Percentiles rank a stretch among this genome's conserved stretches.
phyloP scores from a whole-genome alignment of 1,284 basidiomycete genomes.

The Irpex sp. region DNA sequence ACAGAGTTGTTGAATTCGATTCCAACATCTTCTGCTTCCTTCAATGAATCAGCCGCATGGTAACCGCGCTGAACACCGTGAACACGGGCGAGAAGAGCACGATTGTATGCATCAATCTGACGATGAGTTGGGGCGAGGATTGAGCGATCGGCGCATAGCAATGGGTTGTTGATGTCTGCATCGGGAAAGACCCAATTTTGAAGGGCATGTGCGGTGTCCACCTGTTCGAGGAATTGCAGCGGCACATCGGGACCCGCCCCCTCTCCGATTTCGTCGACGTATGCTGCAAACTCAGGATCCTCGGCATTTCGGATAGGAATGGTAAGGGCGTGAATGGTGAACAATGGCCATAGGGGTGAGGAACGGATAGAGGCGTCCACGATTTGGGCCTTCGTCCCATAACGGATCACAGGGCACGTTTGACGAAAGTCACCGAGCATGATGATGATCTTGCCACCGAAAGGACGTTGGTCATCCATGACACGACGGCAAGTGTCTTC shows the following conservation, averaged over 20 bases:
- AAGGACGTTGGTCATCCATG: conserved; percentile 18
- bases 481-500: conserved; percentile 16
- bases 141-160: too few relatives aligned
- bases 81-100: too few relatives aligned
- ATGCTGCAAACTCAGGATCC: conserved; percentile 32
- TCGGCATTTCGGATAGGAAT: conserved; percentile 34
- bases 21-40: too few relatives aligned
- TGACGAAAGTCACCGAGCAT: conserved; percentile 37
- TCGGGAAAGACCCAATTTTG: conserved; percentile 10
- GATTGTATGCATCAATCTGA: too few relatives aligned
- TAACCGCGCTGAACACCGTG: too few relatives aligned
- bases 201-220: conserved; percentile 16
- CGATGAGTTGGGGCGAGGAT: too few relatives aligned
- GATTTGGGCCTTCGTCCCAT: conserved; percentile 26
- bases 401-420: conserved; percentile 32
- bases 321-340: conserved; percentile 25
- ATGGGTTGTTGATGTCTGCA: too few relatives aligned
- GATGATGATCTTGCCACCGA: conserved; percentile 35
- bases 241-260: conserved; percentile 27
- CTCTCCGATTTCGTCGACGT: conserved; percentile 37
- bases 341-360: conserved; percentile 31
- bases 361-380: conserved; percentile 34
- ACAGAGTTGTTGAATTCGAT: conserved; percentile 1
- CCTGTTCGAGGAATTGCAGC: conserved; percentile 19
- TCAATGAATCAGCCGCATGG: too few relatives aligned